Evolutionary conservation across 495 filamentous ascomycete genomes (phyloP).

Genomic region (Opeltia flavorubescens): DNA sequence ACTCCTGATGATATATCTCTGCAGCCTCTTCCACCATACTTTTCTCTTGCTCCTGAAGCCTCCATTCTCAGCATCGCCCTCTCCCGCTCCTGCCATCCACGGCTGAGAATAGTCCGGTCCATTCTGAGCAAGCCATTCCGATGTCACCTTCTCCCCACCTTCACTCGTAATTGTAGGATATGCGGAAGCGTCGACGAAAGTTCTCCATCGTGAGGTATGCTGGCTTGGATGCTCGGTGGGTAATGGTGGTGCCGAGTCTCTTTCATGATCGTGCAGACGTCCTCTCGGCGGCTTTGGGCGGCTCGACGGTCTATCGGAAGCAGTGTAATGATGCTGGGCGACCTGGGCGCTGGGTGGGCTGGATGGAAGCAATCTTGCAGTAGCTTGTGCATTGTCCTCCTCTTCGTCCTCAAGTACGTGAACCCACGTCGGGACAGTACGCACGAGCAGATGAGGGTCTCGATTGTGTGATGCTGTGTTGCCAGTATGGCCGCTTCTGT

Average conservation of each 20-base stretch:
- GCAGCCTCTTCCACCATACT: constrained; percentile 40
- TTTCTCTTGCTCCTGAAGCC: constrained; percentile 28
- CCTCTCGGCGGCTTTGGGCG: constrained; percentile 11
- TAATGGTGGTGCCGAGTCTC: constrained; percentile 13
- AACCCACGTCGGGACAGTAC: constrained; percentile 38
- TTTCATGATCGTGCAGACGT: constrained; percentile 15
- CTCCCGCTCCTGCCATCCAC: constrained; percentile 33
- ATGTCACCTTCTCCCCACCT: constrained; percentile 36
- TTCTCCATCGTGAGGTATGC: constrained; percentile 45
- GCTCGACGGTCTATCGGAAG: constrained; percentile 21
- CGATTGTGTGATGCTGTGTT: constrained; percentile 5
- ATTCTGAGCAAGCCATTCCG: constrained; percentile 46
- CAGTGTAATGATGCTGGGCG: constrained; percentile 47
- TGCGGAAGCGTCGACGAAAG: constrained; percentile 40
- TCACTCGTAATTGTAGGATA: constrained; percentile 33
- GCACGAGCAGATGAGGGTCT: constrained; percentile 18
- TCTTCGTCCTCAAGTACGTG: constrained; percentile 31
- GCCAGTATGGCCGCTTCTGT: neutral
- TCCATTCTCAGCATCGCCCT: constrained; percentile 36
- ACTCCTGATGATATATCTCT: constrained; percentile 51
- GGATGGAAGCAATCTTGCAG: constrained; percentile 25
- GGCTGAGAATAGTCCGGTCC: constrained; percentile 40
- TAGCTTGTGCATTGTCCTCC: constrained; percentile 20
- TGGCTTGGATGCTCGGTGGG: constrained; percentile 10
- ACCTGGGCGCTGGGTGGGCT: constrained; percentile 36